phyloP scores from a whole-genome alignment of 2,329 filamentous ascomycete species.

The Colletotrichum magnum region DNA sequence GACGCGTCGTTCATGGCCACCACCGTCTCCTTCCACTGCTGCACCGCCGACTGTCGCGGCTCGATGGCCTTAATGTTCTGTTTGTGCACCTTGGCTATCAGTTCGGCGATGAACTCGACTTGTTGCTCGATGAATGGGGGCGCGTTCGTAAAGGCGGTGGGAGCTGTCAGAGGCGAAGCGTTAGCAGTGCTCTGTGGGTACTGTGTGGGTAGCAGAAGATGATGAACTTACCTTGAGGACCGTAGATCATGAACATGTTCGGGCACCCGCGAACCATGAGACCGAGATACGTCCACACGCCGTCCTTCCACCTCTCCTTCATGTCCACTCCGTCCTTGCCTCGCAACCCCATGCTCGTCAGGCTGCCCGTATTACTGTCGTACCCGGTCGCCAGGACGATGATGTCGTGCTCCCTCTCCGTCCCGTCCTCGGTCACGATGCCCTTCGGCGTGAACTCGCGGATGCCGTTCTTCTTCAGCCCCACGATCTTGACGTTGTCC shows the following conservation, averaged over 20 bases:
- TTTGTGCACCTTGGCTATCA: slow-evolving; percentile 30
- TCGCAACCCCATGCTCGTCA: slow-evolving; percentile 49
- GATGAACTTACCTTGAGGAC: slow-evolving; percentile 42
- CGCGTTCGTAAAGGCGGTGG: slow-evolving; percentile 42
- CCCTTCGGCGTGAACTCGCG: slow-evolving; percentile 54
- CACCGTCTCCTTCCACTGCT: slow-evolving; percentile 39
- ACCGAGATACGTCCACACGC: slow-evolving; percentile 48
- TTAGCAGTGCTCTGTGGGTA: neutral
- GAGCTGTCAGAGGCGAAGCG: slow-evolving; percentile 21
- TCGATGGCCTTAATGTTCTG: slow-evolving; percentile 39
- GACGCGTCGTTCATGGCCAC: slow-evolving; percentile 39
- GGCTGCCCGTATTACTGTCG: slow-evolving; percentile 50
- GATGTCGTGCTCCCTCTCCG: slow-evolving; percentile 52
- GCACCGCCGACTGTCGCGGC: slow-evolving; percentile 29
- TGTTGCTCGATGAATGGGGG: slow-evolving; percentile 40
- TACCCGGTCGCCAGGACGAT: slow-evolving; percentile 54
- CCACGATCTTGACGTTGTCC: slow-evolving; percentile 60
- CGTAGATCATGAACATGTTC: slow-evolving; percentile 45
- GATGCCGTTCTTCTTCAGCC: slow-evolving; percentile 60
- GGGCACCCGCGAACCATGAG: slow-evolving; percentile 42
- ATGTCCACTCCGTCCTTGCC: slow-evolving; percentile 47
- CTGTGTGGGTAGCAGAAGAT: neutral
- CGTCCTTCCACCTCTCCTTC: slow-evolving; percentile 50
- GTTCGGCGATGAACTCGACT: slow-evolving; percentile 39
- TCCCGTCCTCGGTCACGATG: slow-evolving; percentile 55